phyloP scores from a whole-genome alignment of 108 stramenopile genomes.

The Nitzschia sp. region DNA sequence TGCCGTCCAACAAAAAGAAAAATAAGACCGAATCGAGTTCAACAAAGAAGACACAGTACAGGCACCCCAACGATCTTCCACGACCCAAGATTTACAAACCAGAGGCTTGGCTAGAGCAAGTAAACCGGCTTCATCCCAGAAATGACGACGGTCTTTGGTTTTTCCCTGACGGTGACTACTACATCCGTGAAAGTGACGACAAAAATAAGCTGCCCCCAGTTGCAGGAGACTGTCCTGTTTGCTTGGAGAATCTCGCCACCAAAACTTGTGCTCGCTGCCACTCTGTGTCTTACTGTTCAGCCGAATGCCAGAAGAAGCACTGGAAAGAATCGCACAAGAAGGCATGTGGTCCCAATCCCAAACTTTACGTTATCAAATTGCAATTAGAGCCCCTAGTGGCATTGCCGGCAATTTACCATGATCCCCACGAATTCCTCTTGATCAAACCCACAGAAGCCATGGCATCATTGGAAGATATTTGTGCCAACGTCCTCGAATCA shows the following conservation, averaged over 20 bases:
- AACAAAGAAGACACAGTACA: no score
- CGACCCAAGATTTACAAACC: no score
- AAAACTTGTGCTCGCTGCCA: not conserved
- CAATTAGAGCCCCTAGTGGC: not conserved
- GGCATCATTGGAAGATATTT: not conserved
- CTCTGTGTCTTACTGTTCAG: not conserved
- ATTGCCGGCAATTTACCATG: not conserved
- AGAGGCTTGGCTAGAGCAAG: no score
- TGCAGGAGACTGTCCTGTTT: not conserved
- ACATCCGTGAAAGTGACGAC: no score
- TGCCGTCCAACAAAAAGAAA: no score
- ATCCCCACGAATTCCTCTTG: not conserved
- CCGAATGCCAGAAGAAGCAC: not conserved
- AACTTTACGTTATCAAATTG: not conserved
- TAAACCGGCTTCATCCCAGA: no score
- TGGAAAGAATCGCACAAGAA: not conserved
- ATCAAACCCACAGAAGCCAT: not conserved
- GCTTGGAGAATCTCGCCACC: not conserved
- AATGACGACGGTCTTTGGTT: no score
- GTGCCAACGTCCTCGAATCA: not conserved
- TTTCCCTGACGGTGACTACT: no score
- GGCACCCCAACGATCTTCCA: no score
- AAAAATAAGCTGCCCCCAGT: no score
- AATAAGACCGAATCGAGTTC: no score
- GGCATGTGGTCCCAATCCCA: not conserved